phyloP scores from a whole-genome alignment of 257 asterid species.

The Cruciata laevipes region DNA sequence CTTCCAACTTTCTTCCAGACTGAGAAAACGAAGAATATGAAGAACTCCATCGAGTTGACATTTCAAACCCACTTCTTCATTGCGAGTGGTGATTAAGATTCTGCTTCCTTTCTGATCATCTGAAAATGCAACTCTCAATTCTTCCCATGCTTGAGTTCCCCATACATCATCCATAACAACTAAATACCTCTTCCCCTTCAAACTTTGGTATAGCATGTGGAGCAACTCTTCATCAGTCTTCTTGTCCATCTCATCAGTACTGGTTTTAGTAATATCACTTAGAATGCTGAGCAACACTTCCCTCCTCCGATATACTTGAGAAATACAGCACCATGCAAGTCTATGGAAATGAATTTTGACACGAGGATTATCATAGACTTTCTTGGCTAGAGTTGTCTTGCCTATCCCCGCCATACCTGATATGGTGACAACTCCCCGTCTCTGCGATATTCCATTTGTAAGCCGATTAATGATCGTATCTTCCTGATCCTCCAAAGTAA shows the following conservation, averaged over 20 bases:
- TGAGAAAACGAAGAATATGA: constrained; percentile 10
- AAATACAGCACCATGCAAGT: constrained; percentile 16
- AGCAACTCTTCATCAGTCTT: background rate
- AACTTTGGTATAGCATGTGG: background rate
- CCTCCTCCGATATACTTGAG: constrained; percentile 4
- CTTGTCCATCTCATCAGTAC: background rate
- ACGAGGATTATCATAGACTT: constrained; percentile 9
- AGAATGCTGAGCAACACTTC: constrained; percentile 11
- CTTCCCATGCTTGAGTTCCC: constrained; percentile 13
- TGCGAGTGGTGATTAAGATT: constrained; percentile 24
- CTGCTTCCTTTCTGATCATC: constrained; percentile 17
- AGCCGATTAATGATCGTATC: constrained; percentile 1
- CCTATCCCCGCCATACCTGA: constrained; percentile 20
- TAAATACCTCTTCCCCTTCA: constrained; percentile 6
- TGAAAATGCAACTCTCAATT: constrained; percentile 9
- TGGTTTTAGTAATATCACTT: background rate
- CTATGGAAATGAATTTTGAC: background rate
- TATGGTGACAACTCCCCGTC: background rate
- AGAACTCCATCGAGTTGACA: background rate
- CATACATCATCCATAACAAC: constrained; percentile 24
- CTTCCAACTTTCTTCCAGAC: constrained; percentile 5
- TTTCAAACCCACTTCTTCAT: background rate
- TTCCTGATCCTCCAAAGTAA: background rate
- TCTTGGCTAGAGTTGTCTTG: constrained; percentile 16
- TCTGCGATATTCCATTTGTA: background rate